A percentile compares a stretch with the other conserved stretches of the same genome.
phyloP scores from a whole-genome alignment of 768 basidiomycete genomes.

The Stropharia rugosoannulata region DNA sequence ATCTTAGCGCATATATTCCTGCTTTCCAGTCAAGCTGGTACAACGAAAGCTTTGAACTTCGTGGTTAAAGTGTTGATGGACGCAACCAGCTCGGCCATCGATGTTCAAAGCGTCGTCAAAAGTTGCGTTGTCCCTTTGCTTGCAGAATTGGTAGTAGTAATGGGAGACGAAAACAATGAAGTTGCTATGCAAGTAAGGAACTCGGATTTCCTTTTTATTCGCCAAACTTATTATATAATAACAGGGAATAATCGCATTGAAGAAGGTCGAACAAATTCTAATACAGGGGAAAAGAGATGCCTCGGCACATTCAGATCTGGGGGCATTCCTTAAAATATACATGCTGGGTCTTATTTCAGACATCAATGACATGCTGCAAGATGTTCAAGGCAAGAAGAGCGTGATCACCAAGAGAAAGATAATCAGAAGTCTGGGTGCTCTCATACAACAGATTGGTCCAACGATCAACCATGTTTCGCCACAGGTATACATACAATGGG shows the following conservation, averaged over 20 bases:
- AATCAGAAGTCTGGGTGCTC: constrained; percentile 71
- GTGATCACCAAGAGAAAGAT: constrained; percentile 71
- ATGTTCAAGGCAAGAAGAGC: constrained; percentile 75
- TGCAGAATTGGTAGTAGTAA: constrained; percentile 69
- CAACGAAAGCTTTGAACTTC: constrained; percentile 60
- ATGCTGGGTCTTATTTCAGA: constrained; percentile 85
- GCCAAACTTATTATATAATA: not conserved
- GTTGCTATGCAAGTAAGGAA: constrained; percentile 43
- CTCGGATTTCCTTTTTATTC: not conserved
- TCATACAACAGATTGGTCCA: constrained; percentile 71
- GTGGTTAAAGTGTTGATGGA: constrained; percentile 57
- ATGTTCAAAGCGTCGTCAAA: constrained; percentile 54
- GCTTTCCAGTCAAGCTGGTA: constrained; percentile 50
- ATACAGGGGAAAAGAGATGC: constrained; percentile 25
- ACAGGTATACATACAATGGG: constrained; percentile 56
- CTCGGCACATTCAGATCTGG: constrained; percentile 37
- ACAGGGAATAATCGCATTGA: constrained; percentile 36
- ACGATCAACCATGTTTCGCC: constrained; percentile 77
- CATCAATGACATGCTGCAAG: constrained; percentile 86
- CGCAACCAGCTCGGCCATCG: constrained; percentile 37
- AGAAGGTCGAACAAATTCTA: constrained; percentile 47
- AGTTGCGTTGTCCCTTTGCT: constrained; percentile 70
- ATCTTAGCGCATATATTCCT: constrained; percentile 72
- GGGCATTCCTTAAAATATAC: constrained; percentile 65
- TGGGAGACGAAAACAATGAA: constrained; percentile 66